These are phyloP conservation scores for Chamaecyparis obtusa DNA, from an alignment of 75 land plant genomes.

Conservation along the genomic window DNA sequence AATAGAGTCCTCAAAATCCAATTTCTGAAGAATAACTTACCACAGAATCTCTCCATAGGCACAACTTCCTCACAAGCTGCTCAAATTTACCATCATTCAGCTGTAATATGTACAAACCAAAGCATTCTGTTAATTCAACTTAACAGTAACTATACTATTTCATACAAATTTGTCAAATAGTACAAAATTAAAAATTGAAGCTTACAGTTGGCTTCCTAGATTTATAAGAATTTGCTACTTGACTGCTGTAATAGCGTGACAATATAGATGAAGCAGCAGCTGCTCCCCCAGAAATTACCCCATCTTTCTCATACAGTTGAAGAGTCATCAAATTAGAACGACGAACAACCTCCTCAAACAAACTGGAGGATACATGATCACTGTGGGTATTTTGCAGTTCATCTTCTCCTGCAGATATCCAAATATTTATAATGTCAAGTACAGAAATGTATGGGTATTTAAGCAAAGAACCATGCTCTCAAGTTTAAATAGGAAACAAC, in stretches of 20 bases:
- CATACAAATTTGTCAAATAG: not conserved
- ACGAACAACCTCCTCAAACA: constrained; percentile 61
- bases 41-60: constrained; percentile 90
- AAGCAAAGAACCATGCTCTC: not conserved
- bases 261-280: constrained; percentile 62
- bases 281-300: constrained; percentile 45
- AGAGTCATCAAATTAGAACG: constrained; percentile 81
- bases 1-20: not conserved
- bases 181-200: not conserved
- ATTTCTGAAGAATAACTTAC: constrained; percentile 43
- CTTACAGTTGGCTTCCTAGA: not conserved
- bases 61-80: constrained; percentile 55
- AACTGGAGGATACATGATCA: constrained; percentile 13
- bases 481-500: not conserved
- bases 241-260: constrained; percentile 31
- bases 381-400: not conserved
- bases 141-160: not conserved
- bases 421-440: not conserved
- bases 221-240: not conserved
- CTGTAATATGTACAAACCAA: not conserved
- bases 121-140: not conserved
- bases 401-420: not conserved
- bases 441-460: not conserved
- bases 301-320: constrained; percentile 91
- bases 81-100: constrained; percentile 32